phyloP scores from a whole-genome alignment of 257 asterid genomes.

The Scutellaria minor region DNA sequence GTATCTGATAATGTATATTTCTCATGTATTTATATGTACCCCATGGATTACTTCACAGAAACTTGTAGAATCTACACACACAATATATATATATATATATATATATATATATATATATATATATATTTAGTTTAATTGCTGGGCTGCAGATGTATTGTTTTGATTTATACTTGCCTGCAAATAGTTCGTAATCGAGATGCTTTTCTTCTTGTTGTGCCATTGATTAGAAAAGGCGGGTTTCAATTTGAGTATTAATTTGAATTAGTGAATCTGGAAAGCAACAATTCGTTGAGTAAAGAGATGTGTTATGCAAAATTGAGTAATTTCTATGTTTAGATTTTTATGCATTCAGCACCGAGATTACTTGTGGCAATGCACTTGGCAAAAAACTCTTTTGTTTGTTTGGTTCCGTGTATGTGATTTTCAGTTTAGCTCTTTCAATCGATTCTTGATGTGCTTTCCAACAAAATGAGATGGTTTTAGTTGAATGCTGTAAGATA shows the following conservation, averaged over 20 bases:
- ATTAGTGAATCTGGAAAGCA: constrained; percentile 18
- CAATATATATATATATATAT: too few species aligned
- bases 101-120: neutral
- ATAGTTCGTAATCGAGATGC: neutral
- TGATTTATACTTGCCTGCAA: neutral
- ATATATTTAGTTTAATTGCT: neutral
- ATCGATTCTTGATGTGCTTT: neutral
- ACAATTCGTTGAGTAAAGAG: neutral
- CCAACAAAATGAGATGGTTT: neutral
- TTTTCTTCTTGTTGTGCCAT: constrained; percentile 12
- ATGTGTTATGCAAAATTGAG: neutral
- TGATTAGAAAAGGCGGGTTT: constrained; percentile 4
- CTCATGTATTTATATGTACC: neutral
- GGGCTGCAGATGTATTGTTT: constrained; percentile 12
- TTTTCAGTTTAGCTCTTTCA: constrained; percentile 1
- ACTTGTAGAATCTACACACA: constrained; percentile 1
- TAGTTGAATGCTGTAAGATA: neutral
- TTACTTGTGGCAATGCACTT: neutral
- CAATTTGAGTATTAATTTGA: constrained; percentile 6
- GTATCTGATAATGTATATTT: constrained; percentile 15
- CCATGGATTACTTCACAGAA: constrained; percentile 23
- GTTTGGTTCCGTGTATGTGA: constrained; percentile 1
- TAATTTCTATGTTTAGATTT: neutral
- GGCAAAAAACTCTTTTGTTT: constrained; percentile 11
- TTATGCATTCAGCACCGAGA: neutral